phyloP scores from a whole-genome alignment of 805 yeast species.

The Kluyveromyces aestuarii region DNA sequence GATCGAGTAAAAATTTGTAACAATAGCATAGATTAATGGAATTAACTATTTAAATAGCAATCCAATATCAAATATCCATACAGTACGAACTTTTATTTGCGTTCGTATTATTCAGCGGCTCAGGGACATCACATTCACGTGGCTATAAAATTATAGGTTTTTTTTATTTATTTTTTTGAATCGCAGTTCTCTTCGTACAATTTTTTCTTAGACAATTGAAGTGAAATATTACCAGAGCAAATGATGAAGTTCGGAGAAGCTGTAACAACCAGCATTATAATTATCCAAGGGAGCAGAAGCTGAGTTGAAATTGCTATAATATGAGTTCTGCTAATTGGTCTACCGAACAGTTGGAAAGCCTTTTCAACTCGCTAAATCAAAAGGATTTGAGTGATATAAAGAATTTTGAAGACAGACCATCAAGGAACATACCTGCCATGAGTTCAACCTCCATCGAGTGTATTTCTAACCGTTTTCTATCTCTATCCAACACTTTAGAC shows the following conservation, averaged over 20 bases:
- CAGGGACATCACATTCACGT: no score
- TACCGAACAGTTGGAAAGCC: background rate
- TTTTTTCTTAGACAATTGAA: no score
- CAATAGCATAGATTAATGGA: conserved; percentile 1
- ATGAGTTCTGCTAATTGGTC: background rate
- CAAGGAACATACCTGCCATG: conserved; percentile 9
- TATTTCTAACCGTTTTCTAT: conserved; percentile 38
- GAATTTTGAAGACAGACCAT: conserved; percentile 43
- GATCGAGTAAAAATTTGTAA: background rate
- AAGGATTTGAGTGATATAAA: conserved; percentile 8
- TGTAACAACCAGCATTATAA: no score
- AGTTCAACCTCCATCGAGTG: conserved; percentile 7
- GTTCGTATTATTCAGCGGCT: no score
- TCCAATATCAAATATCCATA: background rate
- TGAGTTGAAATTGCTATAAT: no score
- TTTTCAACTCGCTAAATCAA: background rate
- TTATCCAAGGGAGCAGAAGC: no score
- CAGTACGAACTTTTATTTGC: background rate
- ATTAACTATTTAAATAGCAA: background rate
- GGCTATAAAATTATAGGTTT: no score
- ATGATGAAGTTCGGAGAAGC: no score
- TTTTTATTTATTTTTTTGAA: no score
- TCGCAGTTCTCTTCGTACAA: no score
- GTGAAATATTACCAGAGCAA: no score
- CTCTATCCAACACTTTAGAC: conserved; percentile 53